Evolutionary conservation across 2,329 filamentous ascomycete genomes (phyloP), one percentile per base, ranked within the genome.

Genomic region (Ascocoryne sarcoides): DNA sequence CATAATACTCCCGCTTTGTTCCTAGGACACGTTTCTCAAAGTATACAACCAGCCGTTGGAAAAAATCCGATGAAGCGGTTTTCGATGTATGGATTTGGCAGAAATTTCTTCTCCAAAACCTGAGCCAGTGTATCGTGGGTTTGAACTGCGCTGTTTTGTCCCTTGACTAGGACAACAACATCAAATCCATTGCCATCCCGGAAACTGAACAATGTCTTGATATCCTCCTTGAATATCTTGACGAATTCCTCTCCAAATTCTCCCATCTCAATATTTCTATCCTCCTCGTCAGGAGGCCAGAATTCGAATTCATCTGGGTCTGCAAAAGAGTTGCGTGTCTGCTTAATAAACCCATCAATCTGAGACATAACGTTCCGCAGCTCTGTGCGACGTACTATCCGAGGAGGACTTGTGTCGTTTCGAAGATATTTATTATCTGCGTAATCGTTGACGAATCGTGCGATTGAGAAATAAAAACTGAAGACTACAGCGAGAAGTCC

Each of bases 381-480:
- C 12, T 26, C 23, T 26, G 7, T 26, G 7, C 7, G 7, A 7
- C 23, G 23, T 26, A 12, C 23, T 26, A 7, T 12, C 23, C 12
- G 23, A 7, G 7, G 7, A 7, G 23, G 12, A 12, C 23, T 26
- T 7, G 23, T 7, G 23, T 7, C 12, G 23, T 12, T 12, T 7
- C 7, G 7, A 12, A 26, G 23, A 12, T 26, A 26, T 12, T 12
- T 12, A 26, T 12, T 26, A 26, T 7, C 23, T 7, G 23, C 23
- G 23, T 26, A 26, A 12, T 26, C 23, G 7, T 26, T 26, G 7
- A 26, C 23, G 23, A 44, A 37, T 29, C 48, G 45, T 5, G 40
- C 37, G 9, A 50, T 42, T n/a, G 46, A 41, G 33, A 52, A 37
- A 52, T 49, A 56, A 37, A 56, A 57, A 30, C 48, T 45, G 31